Percentiles rank a stretch among this genome's conserved stretches.
Conservation (phyloP, 2,329 filamentous ascomycete species). For the Pseudopyrenochaeta lycopersici region DNA sequence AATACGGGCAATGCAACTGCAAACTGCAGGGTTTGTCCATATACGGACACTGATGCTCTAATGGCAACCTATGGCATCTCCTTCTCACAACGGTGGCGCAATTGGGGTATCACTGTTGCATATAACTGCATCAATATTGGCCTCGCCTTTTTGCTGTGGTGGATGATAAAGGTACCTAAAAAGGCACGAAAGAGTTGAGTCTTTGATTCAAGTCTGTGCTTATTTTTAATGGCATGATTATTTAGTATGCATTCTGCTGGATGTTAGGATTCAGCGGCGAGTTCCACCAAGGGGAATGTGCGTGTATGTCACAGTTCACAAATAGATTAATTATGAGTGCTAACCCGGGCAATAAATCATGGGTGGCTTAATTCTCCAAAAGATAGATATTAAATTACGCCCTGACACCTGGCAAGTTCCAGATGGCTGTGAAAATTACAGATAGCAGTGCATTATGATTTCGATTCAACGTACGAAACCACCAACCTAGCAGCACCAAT, state of each 20-base stretch:
- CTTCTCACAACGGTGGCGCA: slow-evolving; percentile 1
- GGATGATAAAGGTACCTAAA: background rate
- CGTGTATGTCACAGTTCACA: no score
- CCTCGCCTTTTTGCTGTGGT: background rate
- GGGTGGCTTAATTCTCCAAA: no score
- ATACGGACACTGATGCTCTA: background rate
- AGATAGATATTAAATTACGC: no score
- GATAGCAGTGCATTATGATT: no score
- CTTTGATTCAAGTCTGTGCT: background rate
- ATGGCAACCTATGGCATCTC: background rate
- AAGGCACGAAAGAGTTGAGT: background rate
- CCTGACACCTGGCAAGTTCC: no score
- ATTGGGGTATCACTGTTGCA: background rate
- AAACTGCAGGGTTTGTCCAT: background rate
- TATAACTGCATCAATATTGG: slow-evolving; percentile 3
- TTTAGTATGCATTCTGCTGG: background rate
- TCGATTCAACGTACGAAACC: no score
- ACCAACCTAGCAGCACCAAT: no score
- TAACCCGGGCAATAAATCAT: no score
- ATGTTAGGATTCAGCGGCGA: no score
- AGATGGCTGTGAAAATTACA: no score
- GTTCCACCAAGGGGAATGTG: no score
- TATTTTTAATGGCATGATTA: background rate
- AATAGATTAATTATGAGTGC: background rate
- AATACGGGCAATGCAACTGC: background rate